Base-by-base conservation (phyloP, 2,329 filamentous ascomycete genomes). In the Dactylellina drechsleri region DNA sequence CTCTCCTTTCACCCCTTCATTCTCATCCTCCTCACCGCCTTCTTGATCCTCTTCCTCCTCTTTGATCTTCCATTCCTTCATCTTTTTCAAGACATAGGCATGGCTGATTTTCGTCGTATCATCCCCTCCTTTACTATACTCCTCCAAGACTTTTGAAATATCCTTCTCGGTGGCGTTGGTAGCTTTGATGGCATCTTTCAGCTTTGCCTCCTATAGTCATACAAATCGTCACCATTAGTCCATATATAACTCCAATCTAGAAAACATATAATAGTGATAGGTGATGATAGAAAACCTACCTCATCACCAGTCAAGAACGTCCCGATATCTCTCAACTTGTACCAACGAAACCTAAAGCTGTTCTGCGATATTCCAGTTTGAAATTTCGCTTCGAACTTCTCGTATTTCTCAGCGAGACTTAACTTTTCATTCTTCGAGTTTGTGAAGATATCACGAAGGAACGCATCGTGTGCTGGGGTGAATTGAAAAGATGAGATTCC, bases 261-360 rank as follows among this genome's bases (percentile, higher is more conserved):
- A 36, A 36, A 7, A 3, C 1, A 3, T 8, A 36, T 36, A 36
- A 36, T 36, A 36, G 5, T 2, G 31, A 36, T 36, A 1, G 2
- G 2, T 2, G 31, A 36, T 36, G 10, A 36, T 7, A 1, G 2
- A 47, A 31, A 40, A 15, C 45, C 2, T 26, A 74, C 70, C 45
- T 74, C 70, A 3, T 57, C 18, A 15, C 5, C 8, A 2, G 62
- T 58, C 26, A 74, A 49, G n/a, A 67, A 45, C 1, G 60, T 61
- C n/a, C 16, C 50, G 0, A 58, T 58, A 15, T 67, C 64, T 31
- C 53, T 67, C 43, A 74, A 16, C 20, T 47, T 53, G 26, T 67
- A 67, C 70, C 70, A 74, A 6, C 70, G 50, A 41, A 74, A 74
- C 2, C 70, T 18, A 28, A 74, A 28, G 10, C 28, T 12, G 41